These are phyloP conservation scores for Paraphoma sp. DNA, from an alignment of 2,329 filamentous ascomycete species.

Conservation along the genomic window DNA sequence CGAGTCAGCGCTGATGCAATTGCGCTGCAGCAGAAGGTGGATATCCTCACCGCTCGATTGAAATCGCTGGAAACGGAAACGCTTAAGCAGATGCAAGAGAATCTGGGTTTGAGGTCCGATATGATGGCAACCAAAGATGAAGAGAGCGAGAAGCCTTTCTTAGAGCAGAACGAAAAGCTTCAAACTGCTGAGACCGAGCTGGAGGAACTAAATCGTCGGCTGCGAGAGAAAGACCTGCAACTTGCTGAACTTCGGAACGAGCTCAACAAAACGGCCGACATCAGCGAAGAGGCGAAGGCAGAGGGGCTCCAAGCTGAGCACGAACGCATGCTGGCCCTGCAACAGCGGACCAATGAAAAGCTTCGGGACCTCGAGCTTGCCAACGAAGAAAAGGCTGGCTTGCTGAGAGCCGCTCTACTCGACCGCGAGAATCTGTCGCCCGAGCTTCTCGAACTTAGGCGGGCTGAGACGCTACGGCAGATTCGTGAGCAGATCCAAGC, in stretches of 20 bases:
- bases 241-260: conserved; percentile 46
- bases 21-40: conserved; percentile 50
- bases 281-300: conserved; percentile 37
- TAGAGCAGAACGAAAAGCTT: conserved; percentile 49
- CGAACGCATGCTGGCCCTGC: conserved; percentile 42
- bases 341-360: conserved; percentile 43
- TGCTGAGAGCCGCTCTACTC: conserved; percentile 42
- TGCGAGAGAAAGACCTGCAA: conserved; percentile 45
- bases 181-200: conserved; percentile 43
- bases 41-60: conserved; percentile 44
- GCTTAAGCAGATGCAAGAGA: conserved; percentile 51
- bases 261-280: conserved; percentile 44
- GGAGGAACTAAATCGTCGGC: conserved; percentile 41
- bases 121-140: conserved; percentile 46
- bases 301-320: conserved; percentile 42
- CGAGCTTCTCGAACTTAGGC: conserved; percentile 40
- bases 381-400: conserved; percentile 44
- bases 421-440: conserved; percentile 41
- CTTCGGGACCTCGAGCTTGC: conserved; percentile 43
- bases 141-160: conserved; percentile 45
- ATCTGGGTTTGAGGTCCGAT: conserved; percentile 46
- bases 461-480: conserved; percentile 39
- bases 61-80: conserved; percentile 49
- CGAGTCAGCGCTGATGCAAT: conserved; percentile 42
- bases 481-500: conserved; percentile 42